Evolutionary conservation across 345 rosid species (phyloP), one percentile per base, ranked within the genome.

Genomic region (Iberis pinnata): DNA sequence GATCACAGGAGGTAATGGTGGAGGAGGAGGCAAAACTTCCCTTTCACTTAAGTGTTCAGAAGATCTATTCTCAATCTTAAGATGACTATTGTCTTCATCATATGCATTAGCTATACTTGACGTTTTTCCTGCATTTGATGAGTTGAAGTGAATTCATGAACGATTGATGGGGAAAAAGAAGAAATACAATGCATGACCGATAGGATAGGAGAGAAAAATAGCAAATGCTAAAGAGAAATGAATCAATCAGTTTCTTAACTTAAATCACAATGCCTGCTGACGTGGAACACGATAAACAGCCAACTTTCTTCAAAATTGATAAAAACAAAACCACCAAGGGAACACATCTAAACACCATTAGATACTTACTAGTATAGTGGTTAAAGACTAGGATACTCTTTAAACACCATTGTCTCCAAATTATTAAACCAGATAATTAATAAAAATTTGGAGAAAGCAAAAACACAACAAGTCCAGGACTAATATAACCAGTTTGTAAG

Each of bases 11-110:
- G 74, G 95, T 6, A 80, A 79, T 9, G 97, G 94, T 4, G 98
- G 95, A 22, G 98, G 89, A 1, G 85, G 88, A 17, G 78, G 86
- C 63, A 77, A 12, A 27, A 70, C 53, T 67, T 80, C 86, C 53
- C 43, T 78, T 46, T 78, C 93, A 58, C 54, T 67, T 41, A 46
- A 68, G 43, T 49, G 65, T 43, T 57, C 75, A 15, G 71, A 55
- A 14, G 73, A 35, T 38, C 55, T 71, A 53, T 70, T 77, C 65
- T 72, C 75, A 60, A 61, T 61, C 64, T 72, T 82, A 27, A 73
- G 55, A 48, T 67, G 66, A 63, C 68, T 82, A 42, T 65, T 76
- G 53, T 83, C 89, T 49, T 76, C 95, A 53, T 77, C 78, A 33
- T 66, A 76, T 50, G 60, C 86, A 68, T 71, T 79, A 61, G 67